Percentiles rank a stretch among this genome's conserved stretches.
Conservation (phyloP, 2,329 filamentous ascomycete species). For the Exophiala sp. region DNA sequence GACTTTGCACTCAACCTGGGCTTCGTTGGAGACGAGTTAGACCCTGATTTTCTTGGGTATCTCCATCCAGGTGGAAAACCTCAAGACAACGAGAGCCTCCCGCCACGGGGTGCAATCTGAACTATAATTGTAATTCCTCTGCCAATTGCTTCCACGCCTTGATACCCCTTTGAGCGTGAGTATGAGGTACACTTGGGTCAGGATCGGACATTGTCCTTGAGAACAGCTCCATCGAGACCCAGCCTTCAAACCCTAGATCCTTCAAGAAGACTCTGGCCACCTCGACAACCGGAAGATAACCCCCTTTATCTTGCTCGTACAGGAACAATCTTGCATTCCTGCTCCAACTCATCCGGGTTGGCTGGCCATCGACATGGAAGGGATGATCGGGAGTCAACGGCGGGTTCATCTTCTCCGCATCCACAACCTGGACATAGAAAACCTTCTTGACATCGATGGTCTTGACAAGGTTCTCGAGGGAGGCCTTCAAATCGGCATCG, state of each 20-base stretch:
- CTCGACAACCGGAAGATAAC: constrained; percentile 60
- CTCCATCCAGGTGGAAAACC: not conserved
- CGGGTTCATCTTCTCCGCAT: constrained; percentile 57
- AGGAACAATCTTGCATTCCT: constrained; percentile 68
- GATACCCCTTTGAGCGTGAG: constrained; percentile 16
- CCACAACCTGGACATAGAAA: constrained; percentile 70
- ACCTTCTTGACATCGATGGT: constrained; percentile 58
- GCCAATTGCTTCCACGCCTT: constrained; percentile 8
- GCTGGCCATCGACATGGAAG: constrained; percentile 54
- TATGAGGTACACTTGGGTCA: constrained; percentile 6
- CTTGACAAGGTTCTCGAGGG: constrained; percentile 50
- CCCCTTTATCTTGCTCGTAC: constrained; percentile 55
- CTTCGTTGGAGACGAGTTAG: not conserved
- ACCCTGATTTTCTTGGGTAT: not conserved
- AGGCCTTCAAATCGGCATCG: constrained; percentile 50
- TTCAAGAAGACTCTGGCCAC: constrained; percentile 57
- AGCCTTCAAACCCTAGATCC: constrained; percentile 52
- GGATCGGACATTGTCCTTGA: constrained; percentile 11
- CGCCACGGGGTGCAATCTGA: not conserved
- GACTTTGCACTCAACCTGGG: not conserved
- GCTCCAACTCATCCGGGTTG: constrained; percentile 68
- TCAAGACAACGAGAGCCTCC: not conserved
- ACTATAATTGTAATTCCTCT: constrained; percentile 5
- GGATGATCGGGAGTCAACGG: constrained; percentile 55
- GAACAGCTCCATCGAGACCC: constrained; percentile 21